Evolutionary conservation across 257 asterid genomes (phyloP).

Genomic region (Solanum dulcamara): DNA sequence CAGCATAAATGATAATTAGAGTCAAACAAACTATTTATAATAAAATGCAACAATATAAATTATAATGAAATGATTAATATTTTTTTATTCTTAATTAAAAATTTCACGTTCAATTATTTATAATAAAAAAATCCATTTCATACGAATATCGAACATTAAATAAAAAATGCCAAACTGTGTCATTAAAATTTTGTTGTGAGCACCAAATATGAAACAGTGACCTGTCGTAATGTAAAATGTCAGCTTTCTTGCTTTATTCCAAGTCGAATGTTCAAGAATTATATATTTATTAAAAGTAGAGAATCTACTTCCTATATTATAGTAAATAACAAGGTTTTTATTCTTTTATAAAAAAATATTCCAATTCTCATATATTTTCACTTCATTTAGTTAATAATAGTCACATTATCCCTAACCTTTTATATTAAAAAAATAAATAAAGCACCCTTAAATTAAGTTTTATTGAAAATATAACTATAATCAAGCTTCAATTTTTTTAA

Average conservation of each 20-base stretch:
- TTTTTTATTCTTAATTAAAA: no score
- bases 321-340: no score
- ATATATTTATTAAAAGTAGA: background rate
- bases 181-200: background rate
- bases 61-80: no score
- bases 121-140: no score
- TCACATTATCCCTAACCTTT: background rate
- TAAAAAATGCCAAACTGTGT: background rate
- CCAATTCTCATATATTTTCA: background rate
- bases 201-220: background rate
- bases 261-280: slow-evolving; percentile 12
- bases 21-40: background rate
- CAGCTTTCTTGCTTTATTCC: slow-evolving; percentile 29
- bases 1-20: no score
- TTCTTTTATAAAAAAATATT: background rate
- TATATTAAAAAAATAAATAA: background rate
- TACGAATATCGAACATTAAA: no score
- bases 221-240: slow-evolving; percentile 10
- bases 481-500: no score
- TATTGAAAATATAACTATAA: background rate
- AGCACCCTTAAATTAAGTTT: background rate
- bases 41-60: background rate
- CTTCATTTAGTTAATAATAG: background rate
- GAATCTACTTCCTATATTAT: background rate
- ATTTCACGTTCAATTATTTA: no score